These are phyloP conservation scores for Penicillium desertorum DNA, from an alignment of 495 filamentous ascomycete genomes.

Conservation along the genomic window DNA sequence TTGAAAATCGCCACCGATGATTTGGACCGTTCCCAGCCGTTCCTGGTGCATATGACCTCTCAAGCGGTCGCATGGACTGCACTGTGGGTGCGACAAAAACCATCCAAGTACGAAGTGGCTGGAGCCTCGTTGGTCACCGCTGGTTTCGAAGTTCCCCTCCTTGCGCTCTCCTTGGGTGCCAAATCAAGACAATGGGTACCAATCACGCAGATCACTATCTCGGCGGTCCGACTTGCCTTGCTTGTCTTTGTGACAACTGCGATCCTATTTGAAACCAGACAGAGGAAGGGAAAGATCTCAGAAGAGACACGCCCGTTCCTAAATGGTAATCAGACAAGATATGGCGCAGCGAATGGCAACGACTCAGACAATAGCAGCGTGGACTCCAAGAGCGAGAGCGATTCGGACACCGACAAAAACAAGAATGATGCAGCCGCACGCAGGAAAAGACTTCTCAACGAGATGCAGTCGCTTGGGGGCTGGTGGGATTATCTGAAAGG, in stretches of 20 bases:
- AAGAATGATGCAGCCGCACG: conserved; percentile 2
- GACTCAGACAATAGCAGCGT: conserved; percentile 5
- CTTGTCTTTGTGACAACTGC: not conserved
- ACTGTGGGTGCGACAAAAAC: conserved; percentile 7
- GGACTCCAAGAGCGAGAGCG: conserved; percentile 6
- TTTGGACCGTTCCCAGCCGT: conserved; percentile 8
- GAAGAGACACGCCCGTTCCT: conserved; percentile 11
- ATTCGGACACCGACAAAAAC: conserved; percentile 1
- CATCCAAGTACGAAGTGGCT: conserved; percentile 10
- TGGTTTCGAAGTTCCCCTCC: conserved; percentile 14
- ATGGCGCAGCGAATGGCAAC: conserved; percentile 4
- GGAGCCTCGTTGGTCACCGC: conserved; percentile 10
- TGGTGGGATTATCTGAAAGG: conserved; percentile 11
- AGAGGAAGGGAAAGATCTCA: not conserved
- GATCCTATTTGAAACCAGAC: conserved; percentile 1
- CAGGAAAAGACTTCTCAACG: conserved; percentile 9
- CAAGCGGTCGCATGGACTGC: conserved; percentile 6
- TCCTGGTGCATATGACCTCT: conserved; percentile 15
- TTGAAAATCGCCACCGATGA: conserved; percentile 5
- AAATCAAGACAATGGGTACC: conserved; percentile 10
- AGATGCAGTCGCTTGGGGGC: conserved; percentile 3
- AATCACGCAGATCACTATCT: conserved; percentile 8
- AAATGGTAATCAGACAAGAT: conserved; percentile 2
- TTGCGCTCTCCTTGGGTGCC: conserved; percentile 8
- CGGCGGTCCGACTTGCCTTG: conserved; percentile 2